Percentiles rank a stretch among this genome's conserved stretches.
These are phyloP conservation scores for Pleurotus salmoneostramineus DNA, from an alignment of 768 basidiomycete species.

Conservation along the genomic window DNA sequence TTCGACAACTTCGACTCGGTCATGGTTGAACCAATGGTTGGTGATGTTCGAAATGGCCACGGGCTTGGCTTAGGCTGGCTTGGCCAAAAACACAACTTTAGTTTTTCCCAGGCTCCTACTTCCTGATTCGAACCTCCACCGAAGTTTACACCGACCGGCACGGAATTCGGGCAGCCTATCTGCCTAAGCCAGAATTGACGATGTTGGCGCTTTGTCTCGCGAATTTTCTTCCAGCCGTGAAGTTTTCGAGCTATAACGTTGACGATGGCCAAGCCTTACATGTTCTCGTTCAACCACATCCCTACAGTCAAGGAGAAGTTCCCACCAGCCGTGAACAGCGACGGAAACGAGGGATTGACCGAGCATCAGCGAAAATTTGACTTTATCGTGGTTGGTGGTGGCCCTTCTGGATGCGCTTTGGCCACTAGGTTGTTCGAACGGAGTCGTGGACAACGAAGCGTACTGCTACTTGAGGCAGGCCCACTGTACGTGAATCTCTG, in stretches of 20 bases:
- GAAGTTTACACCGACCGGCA: too few species aligned
- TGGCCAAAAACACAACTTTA: too few species aligned
- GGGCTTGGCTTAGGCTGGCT: background rate
- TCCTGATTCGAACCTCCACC: too few species aligned
- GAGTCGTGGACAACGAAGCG: background rate
- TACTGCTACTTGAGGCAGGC: background rate
- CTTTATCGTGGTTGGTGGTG: slow-evolving; percentile 4
- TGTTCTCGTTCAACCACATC: slow-evolving; percentile 1
- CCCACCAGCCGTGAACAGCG: background rate
- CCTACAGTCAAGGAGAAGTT: background rate
- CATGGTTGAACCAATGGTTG: background rate
- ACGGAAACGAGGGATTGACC: background rate
- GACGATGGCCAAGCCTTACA: slow-evolving; percentile 2
- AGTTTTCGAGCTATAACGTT: background rate
- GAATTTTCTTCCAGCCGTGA: background rate
- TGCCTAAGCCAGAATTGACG: background rate
- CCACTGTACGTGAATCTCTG: background rate
- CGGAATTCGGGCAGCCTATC: background rate
- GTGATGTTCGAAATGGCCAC: background rate
- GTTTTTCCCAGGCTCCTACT: too few species aligned
- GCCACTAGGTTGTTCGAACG: slow-evolving; percentile 1
- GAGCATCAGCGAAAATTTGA: background rate
- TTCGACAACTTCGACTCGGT: background rate
- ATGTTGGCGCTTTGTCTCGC: background rate
- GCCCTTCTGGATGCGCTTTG: slow-evolving; percentile 4